phyloP scores from a whole-genome alignment of 495 filamentous ascomycete genomes.

The Penicillium verhagenii region DNA sequence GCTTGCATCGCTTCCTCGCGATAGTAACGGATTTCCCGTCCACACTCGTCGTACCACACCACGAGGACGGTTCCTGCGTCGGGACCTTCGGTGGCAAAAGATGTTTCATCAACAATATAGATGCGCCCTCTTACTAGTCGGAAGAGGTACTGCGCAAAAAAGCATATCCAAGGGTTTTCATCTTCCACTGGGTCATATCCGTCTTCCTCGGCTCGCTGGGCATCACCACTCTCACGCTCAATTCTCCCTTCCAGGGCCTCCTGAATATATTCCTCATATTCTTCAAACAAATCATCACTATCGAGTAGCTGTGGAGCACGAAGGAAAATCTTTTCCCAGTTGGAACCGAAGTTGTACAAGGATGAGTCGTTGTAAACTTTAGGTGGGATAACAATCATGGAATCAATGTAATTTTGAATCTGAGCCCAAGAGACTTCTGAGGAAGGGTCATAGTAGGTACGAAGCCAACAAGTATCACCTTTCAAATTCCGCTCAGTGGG shows the following conservation, averaged over 20 bases:
- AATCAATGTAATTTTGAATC: not conserved
- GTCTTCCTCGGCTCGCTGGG: conserved; percentile 2
- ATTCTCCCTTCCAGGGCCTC: not conserved
- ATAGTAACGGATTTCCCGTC: conserved; percentile 6
- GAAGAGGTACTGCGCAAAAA: no score
- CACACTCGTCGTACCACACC: conserved; percentile 9
- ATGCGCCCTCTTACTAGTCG: not conserved
- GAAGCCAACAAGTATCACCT: not conserved
- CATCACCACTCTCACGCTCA: not conserved
- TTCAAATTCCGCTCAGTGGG: not conserved
- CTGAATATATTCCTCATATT: not conserved
- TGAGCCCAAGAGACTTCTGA: not conserved
- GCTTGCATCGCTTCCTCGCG: not conserved
- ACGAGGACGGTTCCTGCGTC: conserved; percentile 10
- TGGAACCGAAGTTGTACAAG: conserved; percentile 7
- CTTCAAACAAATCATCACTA: not conserved
- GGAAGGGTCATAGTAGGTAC: conserved; percentile 7
- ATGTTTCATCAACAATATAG: conserved; percentile 9
- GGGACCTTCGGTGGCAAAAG: conserved; percentile 7
- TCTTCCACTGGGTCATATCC: conserved; percentile 8
- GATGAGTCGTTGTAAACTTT: conserved; percentile 3
- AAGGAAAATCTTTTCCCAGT: conserved; percentile 7
- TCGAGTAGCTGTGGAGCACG: not conserved
- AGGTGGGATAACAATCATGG: not conserved
- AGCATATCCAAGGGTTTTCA: no score